Evolutionary conservation across 2,329 filamentous ascomycete genomes (phyloP), one percentile per base, ranked within the genome.

Genomic region (Ramichloridium luteum): DNA sequence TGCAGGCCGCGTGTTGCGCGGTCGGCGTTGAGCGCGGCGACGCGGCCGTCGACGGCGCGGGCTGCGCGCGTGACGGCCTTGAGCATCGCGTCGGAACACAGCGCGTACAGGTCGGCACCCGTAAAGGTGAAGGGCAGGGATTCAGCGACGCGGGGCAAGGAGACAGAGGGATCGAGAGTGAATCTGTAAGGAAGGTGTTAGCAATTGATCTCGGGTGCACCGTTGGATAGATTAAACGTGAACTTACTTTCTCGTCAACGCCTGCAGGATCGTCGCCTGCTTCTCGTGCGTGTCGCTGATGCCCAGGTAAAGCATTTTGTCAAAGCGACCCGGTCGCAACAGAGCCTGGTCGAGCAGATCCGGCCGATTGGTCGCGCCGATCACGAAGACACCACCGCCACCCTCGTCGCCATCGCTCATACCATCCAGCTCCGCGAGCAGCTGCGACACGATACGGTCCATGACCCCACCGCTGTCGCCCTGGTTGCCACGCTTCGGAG

Each of bases 61-160:
- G 90, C 85, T 53, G 92, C 83, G 4, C 90, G 76, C 3, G 90
- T 98, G 36, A 98, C 88, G 13, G 90, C 90, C 57, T 98, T 96
- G 45, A 98, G 78, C 90, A 98, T 98, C 31, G 90, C 85, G 56
- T 98, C 90, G 26, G 85, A 93, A 63, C 88, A 96, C 13, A 98
- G 70, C 1, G 90, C 90, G 58, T 98, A 98, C 52, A 98, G 78
- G 60, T 98, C 90, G 40, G 90, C 90, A 50, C 90, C 90, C 0
- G 90, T 98, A 61, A 94, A 98, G 3, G 88, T 96, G 54, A 94
- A 90, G 0, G 90, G 90, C 3, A 98, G 70, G 8, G 68, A 68
- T 31, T 80, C 68, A 3, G 88, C 80, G 28, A 98, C 74, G 5
- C 72, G 62, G 15, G 68, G 56, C 8, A 98, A 72, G 8, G 83